phyloP scores from a whole-genome alignment of 257 asterid species.

The Misopates orontium region DNA sequence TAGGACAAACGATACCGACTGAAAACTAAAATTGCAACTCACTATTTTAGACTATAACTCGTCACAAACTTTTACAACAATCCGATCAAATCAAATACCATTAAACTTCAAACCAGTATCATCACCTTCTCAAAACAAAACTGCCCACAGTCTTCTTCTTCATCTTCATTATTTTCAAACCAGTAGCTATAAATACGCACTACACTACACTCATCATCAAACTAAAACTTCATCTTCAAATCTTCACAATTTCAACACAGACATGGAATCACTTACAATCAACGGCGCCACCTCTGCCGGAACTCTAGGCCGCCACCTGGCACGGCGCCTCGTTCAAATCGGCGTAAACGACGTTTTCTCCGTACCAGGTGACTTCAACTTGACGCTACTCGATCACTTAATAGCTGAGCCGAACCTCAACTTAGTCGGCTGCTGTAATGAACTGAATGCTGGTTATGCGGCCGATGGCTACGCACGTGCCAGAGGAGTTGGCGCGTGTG shows the following conservation, averaged over 20 bases:
- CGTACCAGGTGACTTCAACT: conserved; percentile 77
- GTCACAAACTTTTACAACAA: neutral
- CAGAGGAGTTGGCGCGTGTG: conserved; percentile 77
- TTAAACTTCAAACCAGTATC: conserved; percentile 3
- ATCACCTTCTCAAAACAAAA: neutral
- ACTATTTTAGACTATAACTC: too few relatives aligned
- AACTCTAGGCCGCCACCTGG: conserved; percentile 63
- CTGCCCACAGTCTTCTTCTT: conserved; percentile 41
- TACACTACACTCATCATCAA: neutral
- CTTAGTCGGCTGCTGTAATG: conserved; percentile 76
- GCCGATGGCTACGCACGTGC: conserved; percentile 80
- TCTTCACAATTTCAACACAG: neutral
- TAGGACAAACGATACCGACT: too few relatives aligned
- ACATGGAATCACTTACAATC: conserved; percentile 32
- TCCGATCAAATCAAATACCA: conserved; percentile 9
- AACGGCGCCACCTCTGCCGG: conserved; percentile 30
- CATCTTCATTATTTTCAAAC: neutral
- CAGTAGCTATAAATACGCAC: conserved; percentile 26
- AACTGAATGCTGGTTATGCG: conserved; percentile 78
- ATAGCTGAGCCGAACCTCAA: conserved; percentile 69
- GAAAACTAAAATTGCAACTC: too few relatives aligned
- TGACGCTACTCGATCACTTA: conserved; percentile 61
- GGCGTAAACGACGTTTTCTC: conserved; percentile 73
- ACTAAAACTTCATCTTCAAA: conserved; percentile 7
- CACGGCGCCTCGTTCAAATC: conserved; percentile 67